phyloP scores from a whole-genome alignment of 78 protist species.

The Dictyostelium capitatum region DNA sequence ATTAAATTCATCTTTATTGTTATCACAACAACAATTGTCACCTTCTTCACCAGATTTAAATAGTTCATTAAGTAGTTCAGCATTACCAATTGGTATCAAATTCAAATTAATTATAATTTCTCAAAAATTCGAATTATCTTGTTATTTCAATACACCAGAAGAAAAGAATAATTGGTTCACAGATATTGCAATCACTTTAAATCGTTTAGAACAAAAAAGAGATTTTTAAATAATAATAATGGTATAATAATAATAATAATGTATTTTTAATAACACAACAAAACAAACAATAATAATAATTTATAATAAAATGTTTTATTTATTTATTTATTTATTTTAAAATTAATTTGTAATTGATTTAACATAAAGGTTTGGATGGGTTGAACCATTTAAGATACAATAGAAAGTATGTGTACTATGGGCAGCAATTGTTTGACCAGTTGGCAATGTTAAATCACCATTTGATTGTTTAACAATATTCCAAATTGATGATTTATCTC shows the following conservation, averaged over 20 bases:
- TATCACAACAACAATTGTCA: background rate
- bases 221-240: background rate
- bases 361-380: background rate
- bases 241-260: too few species aligned
- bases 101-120: background rate
- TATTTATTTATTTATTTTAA: background rate
- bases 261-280: background rate
- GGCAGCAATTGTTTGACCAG: background rate
- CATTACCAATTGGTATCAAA: background rate
- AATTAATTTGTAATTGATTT: background rate
- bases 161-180: constrained; percentile 37
- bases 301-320: background rate
- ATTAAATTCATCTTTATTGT: background rate
- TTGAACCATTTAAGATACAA: constrained; percentile 20
- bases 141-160: constrained; percentile 18
- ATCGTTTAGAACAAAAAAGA: constrained; percentile 15
- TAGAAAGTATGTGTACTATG: constrained; percentile 3
- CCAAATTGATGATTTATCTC: constrained; percentile 36
- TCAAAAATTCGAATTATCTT: constrained; percentile 5
- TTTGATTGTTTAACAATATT: constrained; percentile 9
- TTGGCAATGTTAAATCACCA: constrained; percentile 4
- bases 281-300: background rate
- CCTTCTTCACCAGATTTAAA: background rate
- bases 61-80: constrained; percentile 6
- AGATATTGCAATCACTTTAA: constrained; percentile 26